Evolutionary conservation across 805 yeast species (phyloP), one percentile per base, ranked within the genome.

Genomic region (Starmerella ratchasimensis): DNA sequence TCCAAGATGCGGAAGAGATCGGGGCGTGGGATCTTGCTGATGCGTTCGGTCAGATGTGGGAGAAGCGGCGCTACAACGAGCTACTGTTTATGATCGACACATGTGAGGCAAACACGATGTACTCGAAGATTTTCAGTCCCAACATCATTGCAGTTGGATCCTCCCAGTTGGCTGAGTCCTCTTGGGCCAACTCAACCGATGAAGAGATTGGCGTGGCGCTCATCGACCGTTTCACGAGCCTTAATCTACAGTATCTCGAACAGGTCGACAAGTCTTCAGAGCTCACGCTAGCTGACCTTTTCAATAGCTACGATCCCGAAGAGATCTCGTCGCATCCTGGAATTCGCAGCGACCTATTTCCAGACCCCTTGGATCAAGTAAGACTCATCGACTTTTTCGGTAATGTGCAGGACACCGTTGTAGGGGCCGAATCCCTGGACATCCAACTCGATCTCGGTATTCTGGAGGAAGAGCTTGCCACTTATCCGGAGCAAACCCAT

Each of bases 41-140:
- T 60, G 97, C 97, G 2, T 82, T 90, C 61, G 93, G 74, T 36
- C 96, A 90, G 57, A 90, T 90, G 98, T 74, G 82, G 62, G 94
- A 88, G 56, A 86, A 86, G 71, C 80, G 80, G 49, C 68, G 98
- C 39, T 90, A 90, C 63, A 84, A 86, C 50, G 97, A 90, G 63
- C 80, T 90, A 24, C 74, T 90, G 54, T 90, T 90, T 61, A 90
- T 90, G 97, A 80, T 90, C 46, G 99, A 90, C 58, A 90, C 99
- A 0, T 90, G 99, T 55, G 98, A 90, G 64, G 98, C 98, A 19
- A 90, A 88, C 60, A 83, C 98, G 13, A 88, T 90, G 98, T 90
- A 80, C 61, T 77, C 93, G 40, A 72, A 79, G 53, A 75, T 88
- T 54, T 84, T 83, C 56, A 79, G 94, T 8, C 97, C 98, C 24